phyloP scores from a whole-genome alignment of 768 basidiomycete genomes.

The Leccinum longicurvipes region DNA sequence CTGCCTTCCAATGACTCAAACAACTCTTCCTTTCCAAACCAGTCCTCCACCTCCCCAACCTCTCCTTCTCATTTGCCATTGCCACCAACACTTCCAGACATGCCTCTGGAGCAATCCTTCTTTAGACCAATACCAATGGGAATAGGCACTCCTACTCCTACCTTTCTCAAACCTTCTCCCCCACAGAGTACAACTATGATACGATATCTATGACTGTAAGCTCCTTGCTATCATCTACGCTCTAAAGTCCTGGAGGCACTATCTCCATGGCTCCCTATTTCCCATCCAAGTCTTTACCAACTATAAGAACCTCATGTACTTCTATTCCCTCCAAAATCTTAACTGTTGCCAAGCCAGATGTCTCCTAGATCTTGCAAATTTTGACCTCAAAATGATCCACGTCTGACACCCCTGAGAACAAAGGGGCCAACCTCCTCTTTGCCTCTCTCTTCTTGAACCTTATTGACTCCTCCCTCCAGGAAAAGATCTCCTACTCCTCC shows the following conservation, averaged over 20 bases:
- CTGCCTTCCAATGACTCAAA: no score
- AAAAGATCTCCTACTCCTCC: no score
- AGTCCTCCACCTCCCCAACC: neutral
- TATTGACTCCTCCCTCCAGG: no score
- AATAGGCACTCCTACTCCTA: no score
- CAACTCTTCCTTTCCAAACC: neutral
- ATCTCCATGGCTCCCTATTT: conserved; percentile 30
- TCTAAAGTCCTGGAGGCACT: conserved; percentile 22
- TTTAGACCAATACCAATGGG: no score
- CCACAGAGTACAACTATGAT: conserved; percentile 44
- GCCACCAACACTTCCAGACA: no score
- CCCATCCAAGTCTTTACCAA: conserved; percentile 30
- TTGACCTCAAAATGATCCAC: no score
- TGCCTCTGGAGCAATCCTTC: no score
- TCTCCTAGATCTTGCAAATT: no score
- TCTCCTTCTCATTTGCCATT: neutral
- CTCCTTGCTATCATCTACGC: neutral
- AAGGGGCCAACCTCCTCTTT: no score
- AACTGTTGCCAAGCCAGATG: neutral
- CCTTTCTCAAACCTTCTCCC: neutral
- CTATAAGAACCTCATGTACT: conserved; percentile 1
- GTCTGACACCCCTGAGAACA: no score
- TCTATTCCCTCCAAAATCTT: neutral
- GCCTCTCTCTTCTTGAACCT: no score
- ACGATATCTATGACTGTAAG: conserved; percentile 42